Conservation (phyloP, 1,139 yeast genomes). For the Geotrichum cucujoidarum region DNA sequence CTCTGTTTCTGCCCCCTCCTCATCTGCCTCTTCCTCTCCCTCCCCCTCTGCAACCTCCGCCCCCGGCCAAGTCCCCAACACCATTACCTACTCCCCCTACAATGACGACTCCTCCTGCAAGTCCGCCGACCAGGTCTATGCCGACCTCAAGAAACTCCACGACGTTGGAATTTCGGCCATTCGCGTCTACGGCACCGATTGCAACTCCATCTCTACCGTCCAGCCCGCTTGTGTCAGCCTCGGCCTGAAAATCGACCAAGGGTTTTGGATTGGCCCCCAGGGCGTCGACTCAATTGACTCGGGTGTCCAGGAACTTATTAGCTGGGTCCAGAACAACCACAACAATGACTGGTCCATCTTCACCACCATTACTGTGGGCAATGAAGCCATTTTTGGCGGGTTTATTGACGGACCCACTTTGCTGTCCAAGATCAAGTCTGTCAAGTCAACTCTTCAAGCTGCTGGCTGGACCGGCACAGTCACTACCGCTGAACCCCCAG, state of each 20-base stretch:
- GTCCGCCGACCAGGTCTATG: conserved; percentile 45
- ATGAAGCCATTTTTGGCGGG: conserved; percentile 71
- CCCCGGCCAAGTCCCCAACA: conserved; percentile 44
- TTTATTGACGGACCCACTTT: conserved; percentile 56
- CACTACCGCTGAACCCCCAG: conserved; percentile 87
- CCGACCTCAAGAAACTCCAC: conserved; percentile 55
- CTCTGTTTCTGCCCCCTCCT: background rate
- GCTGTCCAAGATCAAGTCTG: conserved; percentile 56
- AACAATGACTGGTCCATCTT: conserved; percentile 64
- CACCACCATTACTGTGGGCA: conserved; percentile 74
- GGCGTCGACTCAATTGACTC: conserved; percentile 69
- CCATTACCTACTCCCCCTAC: conserved; percentile 79
- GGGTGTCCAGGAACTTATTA: conserved; percentile 51
- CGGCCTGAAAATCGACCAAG: conserved; percentile 77
- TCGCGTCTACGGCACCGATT: conserved; percentile 83
- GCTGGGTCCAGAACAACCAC: conserved; percentile 37
- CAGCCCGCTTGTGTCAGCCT: conserved; percentile 53
- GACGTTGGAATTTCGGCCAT: conserved; percentile 58
- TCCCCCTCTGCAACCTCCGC: background rate
- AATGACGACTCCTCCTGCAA: conserved; percentile 65
- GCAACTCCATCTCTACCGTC: conserved; percentile 62
- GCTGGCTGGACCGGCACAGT: conserved; percentile 78
- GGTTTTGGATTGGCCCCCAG: conserved; percentile 65
- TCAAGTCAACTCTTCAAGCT: conserved; percentile 49
- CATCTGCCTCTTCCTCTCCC: background rate